Percentiles rank a stretch among this genome's conserved stretches.
Conservation (phyloP, 805 yeast genomes). For the Wickerhamiella musiphila region DNA sequence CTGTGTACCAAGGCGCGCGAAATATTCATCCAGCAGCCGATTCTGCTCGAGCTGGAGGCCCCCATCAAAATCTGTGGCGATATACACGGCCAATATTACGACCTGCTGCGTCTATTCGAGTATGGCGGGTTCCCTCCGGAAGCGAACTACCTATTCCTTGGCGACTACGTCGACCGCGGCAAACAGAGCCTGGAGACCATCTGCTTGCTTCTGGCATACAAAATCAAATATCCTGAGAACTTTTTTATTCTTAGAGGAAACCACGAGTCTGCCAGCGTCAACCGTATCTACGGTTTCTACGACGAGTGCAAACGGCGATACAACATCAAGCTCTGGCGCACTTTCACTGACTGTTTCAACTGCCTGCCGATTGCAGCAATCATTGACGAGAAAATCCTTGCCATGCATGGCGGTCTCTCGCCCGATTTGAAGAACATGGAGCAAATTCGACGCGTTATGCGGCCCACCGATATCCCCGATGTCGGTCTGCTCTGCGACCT, state of each 20-base stretch:
- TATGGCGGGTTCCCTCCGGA: constrained; percentile 99
- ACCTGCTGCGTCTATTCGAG: constrained; percentile 83
- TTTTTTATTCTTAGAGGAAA: constrained; percentile 93
- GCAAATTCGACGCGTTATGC: constrained; percentile 95
- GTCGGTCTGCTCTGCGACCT: constrained; percentile 91
- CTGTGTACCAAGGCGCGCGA: constrained; percentile 96
- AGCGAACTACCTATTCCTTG: constrained; percentile 85
- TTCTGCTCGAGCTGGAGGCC: constrained; percentile 85
- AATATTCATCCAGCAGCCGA: constrained; percentile 94
- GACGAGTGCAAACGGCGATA: constrained; percentile 96
- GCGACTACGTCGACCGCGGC: constrained; percentile 98
- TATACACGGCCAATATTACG: constrained; percentile 97
- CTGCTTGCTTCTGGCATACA: constrained; percentile 83
- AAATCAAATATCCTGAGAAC: constrained; percentile 95
- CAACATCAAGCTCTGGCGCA: constrained; percentile 96
- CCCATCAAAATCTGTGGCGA: constrained; percentile 93
- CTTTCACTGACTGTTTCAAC: constrained; percentile 95
- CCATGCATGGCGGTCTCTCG: constrained; percentile 97
- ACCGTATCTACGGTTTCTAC: constrained; percentile 94
- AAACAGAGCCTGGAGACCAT: constrained; percentile 93
- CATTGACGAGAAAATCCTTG: constrained; percentile 91
- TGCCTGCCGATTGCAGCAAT: constrained; percentile 97
- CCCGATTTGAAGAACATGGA: constrained; percentile 98
- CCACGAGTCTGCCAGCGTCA: constrained; percentile 96
- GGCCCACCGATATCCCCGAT: constrained; percentile 98